Percentiles rank a stretch among this genome's conserved stretches.
These are phyloP conservation scores for Truncatella angustata DNA, from an alignment of 2,329 filamentous ascomycete genomes.

Conservation along the genomic window DNA sequence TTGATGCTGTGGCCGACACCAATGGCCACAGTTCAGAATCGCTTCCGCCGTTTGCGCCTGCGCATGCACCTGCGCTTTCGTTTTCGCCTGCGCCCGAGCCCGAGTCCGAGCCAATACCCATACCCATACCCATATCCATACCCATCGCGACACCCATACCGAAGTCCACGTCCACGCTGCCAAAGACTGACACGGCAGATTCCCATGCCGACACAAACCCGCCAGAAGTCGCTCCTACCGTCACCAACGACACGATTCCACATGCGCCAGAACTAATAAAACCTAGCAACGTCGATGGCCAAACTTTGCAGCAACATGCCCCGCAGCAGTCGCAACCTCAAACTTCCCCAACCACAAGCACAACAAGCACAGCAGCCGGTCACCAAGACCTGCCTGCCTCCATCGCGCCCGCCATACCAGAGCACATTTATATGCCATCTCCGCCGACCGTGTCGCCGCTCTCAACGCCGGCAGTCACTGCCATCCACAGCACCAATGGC, in stretches of 20 bases:
- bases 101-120: background rate
- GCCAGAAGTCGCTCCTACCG: too few relatives aligned
- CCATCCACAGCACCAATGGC: constrained; percentile 23
- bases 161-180: too few relatives aligned
- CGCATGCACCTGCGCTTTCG: constrained; percentile 10
- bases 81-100: constrained; percentile 11
- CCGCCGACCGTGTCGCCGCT: constrained; percentile 33
- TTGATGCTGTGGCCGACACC: constrained; percentile 15
- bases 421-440: constrained; percentile 27
- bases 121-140: background rate
- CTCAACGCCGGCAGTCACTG: constrained; percentile 31
- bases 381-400: background rate
- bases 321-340: constrained; percentile 5
- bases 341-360: constrained; percentile 14
- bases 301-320: background rate
- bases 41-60: constrained; percentile 9
- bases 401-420: constrained; percentile 10
- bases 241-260: too few relatives aligned
- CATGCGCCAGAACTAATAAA: too few relatives aligned
- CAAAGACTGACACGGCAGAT: too few relatives aligned
- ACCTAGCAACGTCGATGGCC: background rate
- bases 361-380: constrained; percentile 15
- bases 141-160: background rate
- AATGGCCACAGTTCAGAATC: constrained; percentile 7
- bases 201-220: too few relatives aligned